Base-by-base conservation (phyloP, 176 grass and related monocot genomes). In the Carex pumila region DNA sequence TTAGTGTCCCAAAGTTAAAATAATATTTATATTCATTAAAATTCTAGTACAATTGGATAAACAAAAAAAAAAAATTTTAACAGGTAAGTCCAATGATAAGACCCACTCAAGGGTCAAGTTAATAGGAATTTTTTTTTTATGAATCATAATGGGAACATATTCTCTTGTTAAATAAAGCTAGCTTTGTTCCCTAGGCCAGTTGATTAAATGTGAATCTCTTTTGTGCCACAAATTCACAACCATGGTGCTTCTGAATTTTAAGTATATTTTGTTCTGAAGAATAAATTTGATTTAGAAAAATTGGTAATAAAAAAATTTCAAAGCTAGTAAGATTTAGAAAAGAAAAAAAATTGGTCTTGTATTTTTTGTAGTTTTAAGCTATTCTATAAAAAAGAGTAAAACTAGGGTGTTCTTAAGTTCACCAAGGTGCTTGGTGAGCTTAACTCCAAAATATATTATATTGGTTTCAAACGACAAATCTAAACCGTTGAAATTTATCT, bases 71-170 rank as follows among this genome's bases (percentile, higher is more conserved):
- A n/a, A n/a, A n/a, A n/a, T 75, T 19, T 18, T 30, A 75, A 8
- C 34, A 82, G 12, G 1, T 29, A 82, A 67, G 36, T 61, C 52
- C 45, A 79, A 63, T 67, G 9, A 67, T 82, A 11, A 82, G 80
- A 43, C 80, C 80, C 80, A 82, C 61, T 65, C 61, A 49, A 53
- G 61, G n/a, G 59, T 58, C 61, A 54, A 53, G 13, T 56, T 76
- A 55, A 56, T 76, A 22, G 49, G 31, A 76, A 54, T 70, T 41
- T 76, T 45, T 31, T 76, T 76, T 76, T 75, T 5, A 15, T 43
- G 67, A 70, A 1, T 19, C 15, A 43, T n/a, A 70, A 70, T 43
- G 18, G 6, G 43, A 76, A 8, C 7, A 31, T 49, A 55, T 30
- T 15, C 72, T 32, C 50, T 54, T 76, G 21, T 76, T 10, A 54